Evolutionary conservation across 371 early-diverging fungal species (phyloP).

Genomic region (Mortierella sp.): DNA sequence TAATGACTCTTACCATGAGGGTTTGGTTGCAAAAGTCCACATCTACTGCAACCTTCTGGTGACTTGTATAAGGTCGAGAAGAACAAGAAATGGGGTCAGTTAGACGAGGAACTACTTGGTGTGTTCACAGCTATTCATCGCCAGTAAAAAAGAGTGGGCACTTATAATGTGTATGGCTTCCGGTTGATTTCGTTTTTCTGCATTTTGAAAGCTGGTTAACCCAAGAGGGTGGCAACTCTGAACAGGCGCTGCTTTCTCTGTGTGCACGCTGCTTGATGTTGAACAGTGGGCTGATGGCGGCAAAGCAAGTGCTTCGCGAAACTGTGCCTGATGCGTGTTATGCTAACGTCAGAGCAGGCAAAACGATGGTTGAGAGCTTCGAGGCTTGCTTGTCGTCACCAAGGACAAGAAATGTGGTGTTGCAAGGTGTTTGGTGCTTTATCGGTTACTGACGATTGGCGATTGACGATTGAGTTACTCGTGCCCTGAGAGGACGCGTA

Average conservation of each 20-base stretch:
- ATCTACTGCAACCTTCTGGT: conserved; percentile 68
- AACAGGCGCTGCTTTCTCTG: neutral
- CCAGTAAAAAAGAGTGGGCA: conserved; percentile 1
- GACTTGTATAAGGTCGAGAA: conserved; percentile 46
- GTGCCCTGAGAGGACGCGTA: neutral
- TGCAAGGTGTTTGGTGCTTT: neutral
- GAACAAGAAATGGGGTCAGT: conserved; percentile 14
- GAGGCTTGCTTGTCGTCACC: neutral
- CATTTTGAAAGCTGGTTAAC: conserved; percentile 22
- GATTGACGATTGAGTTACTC: neutral
- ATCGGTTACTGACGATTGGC: neutral
- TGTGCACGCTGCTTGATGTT: neutral
- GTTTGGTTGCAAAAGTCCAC: conserved; percentile 62
- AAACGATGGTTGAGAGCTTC: neutral
- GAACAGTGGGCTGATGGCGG: neutral
- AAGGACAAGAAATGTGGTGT: neutral
- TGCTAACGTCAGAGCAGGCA: neutral
- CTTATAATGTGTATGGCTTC: conserved; percentile 57
- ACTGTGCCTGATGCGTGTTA: neutral
- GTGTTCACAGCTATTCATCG: neutral
- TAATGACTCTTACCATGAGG: conserved; percentile 37
- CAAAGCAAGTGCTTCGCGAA: neutral
- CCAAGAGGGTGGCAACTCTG: neutral
- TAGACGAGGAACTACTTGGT: neutral
- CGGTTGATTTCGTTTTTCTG: conserved; percentile 42